Evolutionary conservation across 805 yeast genomes (phyloP).

Genomic region (Isabelozyma heimii): DNA sequence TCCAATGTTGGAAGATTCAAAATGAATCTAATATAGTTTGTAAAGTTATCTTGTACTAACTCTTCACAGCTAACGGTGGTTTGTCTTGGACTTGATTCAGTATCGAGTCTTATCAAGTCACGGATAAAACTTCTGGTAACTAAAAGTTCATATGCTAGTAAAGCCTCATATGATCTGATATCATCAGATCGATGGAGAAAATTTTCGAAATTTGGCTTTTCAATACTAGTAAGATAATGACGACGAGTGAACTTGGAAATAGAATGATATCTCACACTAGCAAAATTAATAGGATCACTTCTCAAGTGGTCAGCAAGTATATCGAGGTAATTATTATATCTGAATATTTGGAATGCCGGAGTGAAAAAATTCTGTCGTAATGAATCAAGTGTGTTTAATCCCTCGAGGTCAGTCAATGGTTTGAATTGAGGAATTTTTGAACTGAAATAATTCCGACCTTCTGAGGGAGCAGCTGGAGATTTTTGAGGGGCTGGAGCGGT

Average conservation of each 20-base stretch:
- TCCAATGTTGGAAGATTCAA: constrained; percentile 25
- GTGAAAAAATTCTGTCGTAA: constrained; percentile 18
- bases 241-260: constrained; percentile 25
- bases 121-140: constrained; percentile 25
- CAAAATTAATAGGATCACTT: constrained; percentile 38
- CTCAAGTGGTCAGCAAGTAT: constrained; percentile 27
- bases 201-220: constrained; percentile 2
- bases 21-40: constrained; percentile 34
- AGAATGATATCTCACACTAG: constrained; percentile 30
- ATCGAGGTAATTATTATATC: constrained; percentile 32
- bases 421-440: constrained; percentile 12
- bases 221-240: constrained; percentile 9
- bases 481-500: background rate
- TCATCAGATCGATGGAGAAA: constrained; percentile 10
- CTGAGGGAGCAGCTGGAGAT: background rate
- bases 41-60: constrained; percentile 34
- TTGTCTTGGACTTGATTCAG: background rate
- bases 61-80: constrained; percentile 27
- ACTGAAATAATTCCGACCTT: background rate
- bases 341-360: constrained; percentile 26
- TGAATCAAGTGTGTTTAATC: constrained; percentile 22
- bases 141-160: constrained; percentile 28
- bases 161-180: constrained; percentile 24
- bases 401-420: constrained; percentile 18
- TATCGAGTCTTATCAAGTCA: constrained; percentile 13